Conservation (phyloP, 306 rosid species). For the Crataegus laevigata region DNA sequence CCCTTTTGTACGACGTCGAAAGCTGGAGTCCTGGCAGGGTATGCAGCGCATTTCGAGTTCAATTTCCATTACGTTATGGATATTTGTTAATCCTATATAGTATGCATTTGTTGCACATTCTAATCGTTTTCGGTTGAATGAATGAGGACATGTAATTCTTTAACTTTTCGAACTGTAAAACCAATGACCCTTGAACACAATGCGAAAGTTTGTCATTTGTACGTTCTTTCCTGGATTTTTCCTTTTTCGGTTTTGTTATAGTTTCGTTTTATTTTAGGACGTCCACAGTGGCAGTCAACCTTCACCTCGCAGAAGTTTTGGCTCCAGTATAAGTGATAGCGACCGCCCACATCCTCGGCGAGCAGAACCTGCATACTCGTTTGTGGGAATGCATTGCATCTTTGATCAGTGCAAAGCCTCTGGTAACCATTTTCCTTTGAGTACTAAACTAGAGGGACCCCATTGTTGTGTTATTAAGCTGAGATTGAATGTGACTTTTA, state of each 20-base stretch:
- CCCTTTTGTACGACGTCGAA: conserved; percentile 79
- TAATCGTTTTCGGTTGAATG: background rate
- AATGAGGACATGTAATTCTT: background rate
- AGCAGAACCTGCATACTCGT: conserved; percentile 80
- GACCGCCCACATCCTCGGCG: conserved; percentile 46
- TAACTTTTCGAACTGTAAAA: background rate
- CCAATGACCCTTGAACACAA: background rate
- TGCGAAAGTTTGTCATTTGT: background rate
- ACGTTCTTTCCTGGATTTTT: background rate
- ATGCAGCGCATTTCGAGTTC: conserved; percentile 43
- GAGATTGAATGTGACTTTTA: conserved; percentile 8
- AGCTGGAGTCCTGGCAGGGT: conserved; percentile 80
- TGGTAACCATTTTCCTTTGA: conserved; percentile 36
- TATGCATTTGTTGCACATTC: background rate
- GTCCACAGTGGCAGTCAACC: conserved; percentile 47
- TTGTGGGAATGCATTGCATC: conserved; percentile 94
- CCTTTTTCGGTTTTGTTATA: background rate
- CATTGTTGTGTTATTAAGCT: background rate
- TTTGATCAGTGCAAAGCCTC: conserved; percentile 90
- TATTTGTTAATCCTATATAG: background rate
- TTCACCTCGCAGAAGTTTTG: conserved; percentile 66
- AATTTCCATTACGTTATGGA: background rate
- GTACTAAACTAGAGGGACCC: background rate
- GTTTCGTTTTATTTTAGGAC: conserved; percentile 36
- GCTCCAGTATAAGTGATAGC: conserved; percentile 65